Evolutionary conservation across 2,329 filamentous ascomycete genomes (phyloP), one percentile per base, ranked within the genome.

Genomic region (Leptosphaerulina australis): DNA sequence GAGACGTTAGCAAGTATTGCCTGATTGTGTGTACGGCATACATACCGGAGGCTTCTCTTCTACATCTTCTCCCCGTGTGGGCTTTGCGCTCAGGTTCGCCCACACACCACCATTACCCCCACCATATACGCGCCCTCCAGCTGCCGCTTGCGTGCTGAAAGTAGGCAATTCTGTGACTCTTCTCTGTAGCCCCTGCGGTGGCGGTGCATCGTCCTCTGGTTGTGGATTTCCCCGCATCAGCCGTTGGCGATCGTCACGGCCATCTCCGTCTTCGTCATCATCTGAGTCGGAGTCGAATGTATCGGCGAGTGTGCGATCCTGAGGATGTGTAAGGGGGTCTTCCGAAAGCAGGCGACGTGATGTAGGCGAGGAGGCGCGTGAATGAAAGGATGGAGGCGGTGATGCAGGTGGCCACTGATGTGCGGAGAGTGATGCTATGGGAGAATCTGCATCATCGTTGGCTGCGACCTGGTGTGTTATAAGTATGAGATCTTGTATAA

Each of bases 1-100:
- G 11, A 26, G 38, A 30, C 36, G 70, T 80, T 68, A 79, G 75
- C 62, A 62, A 33, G 33, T 38, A 7, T 7, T 5, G 5, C 8
- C 14, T 10, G 34, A 4, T 9, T 43, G 39, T 21, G 34, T 41
- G 10, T 1, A 14, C 10, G 26, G 7, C 7, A 6, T 34, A 84
- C 90, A 60, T 85, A 96, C 92, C 47, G 94, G 94, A 78, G 94
- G 94, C 74, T 90, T 83, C 74, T 99, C 94, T 56, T 99, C 94
- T 50, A 89, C 84, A 56, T 90, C 88, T 53, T 90, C 88, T 21
- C 86, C 88, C 33, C 85, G 81, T 64, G 95, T 90, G 0, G 93
- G 93, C 70, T 96, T 93, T 11, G 94, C 94, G 60, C 85, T 91
- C 60, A 99, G 76, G 71, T 99, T 99, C 45, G 93, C 94, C 76